These are phyloP conservation scores for Aspergillus asperescens DNA, from an alignment of 495 filamentous ascomycete genomes.

Conservation along the genomic window DNA sequence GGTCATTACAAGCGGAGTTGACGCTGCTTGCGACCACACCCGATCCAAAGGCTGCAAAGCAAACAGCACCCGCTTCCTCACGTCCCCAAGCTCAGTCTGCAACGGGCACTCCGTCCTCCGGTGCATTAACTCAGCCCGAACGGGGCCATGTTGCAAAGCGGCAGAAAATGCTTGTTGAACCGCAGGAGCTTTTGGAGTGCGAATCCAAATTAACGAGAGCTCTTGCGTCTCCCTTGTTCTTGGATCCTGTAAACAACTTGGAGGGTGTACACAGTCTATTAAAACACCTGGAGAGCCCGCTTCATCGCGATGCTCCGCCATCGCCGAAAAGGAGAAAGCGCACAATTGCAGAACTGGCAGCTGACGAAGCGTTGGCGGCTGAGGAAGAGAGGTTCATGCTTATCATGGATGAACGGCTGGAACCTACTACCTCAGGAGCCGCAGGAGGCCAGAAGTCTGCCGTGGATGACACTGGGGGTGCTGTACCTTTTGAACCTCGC, in stretches of 20 bases:
- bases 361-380: conserved; percentile 85
- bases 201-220: conserved; percentile 66
- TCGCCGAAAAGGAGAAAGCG: conserved; percentile 85
- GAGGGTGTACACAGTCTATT: conserved; percentile 65
- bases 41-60: conserved; percentile 45
- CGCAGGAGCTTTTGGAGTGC: conserved; percentile 61
- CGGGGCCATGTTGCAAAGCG: conserved; percentile 58
- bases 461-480: conserved; percentile 67
- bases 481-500: conserved; percentile 68
- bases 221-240: conserved; percentile 66
- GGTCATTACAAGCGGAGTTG: conserved; percentile 68
- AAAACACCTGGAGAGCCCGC: conserved; percentile 63
- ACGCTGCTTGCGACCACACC: conserved; percentile 70
- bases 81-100: conserved; percentile 44
- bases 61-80: conserved; percentile 39
- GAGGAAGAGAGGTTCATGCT: conserved; percentile 90
- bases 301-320: conserved; percentile 69
- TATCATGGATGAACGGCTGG: conserved; percentile 79
- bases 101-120: conserved; percentile 56
- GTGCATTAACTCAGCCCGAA: conserved; percentile 48
- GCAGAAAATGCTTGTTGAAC: conserved; percentile 73
- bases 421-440: conserved; percentile 51
- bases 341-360: conserved; percentile 88
- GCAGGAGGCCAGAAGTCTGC: conserved; percentile 56
- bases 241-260: conserved; percentile 65